Conservation (phyloP, 441 rosid species). For the Rhodomyrtus psidioides region DNA sequence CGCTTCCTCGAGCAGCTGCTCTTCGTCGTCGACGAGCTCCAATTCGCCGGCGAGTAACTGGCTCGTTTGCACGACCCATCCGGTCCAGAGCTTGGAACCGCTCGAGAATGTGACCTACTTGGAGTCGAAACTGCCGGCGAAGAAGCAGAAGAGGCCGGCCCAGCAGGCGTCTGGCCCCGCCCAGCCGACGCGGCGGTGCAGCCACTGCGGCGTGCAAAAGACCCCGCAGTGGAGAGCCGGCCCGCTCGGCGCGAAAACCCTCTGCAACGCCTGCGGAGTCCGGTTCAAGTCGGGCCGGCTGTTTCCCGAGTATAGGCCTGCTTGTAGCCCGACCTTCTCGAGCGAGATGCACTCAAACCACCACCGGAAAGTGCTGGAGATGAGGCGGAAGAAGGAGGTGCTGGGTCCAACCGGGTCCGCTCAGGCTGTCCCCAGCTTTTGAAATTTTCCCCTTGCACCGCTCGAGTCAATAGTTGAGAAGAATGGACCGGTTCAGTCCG, state of each 20-base stretch:
- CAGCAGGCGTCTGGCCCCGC: conserved; percentile 2
- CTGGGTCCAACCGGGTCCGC: conserved; percentile 33
- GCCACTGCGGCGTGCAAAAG: conserved; percentile 91
- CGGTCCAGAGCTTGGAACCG: conserved; percentile 18
- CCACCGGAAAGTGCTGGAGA: conserved; percentile 86
- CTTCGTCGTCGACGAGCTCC: conserved; percentile 26
- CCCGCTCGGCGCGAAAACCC: conserved; percentile 85
- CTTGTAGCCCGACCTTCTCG: conserved; percentile 89
- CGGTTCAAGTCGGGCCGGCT: conserved; percentile 88
- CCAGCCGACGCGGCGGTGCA: conserved; percentile 53
- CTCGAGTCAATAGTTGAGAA: background rate
- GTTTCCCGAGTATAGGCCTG: conserved; percentile 86
- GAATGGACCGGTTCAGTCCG: conserved; percentile 13
- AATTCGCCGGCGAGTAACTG: conserved; percentile 33
- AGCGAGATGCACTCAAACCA: conserved; percentile 74
- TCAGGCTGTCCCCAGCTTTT: conserved; percentile 44
- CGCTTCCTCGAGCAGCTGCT: conserved; percentile 46
- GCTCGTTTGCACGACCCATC: conserved; percentile 9
- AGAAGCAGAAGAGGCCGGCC: conserved; percentile 37
- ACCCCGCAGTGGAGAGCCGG: conserved; percentile 99
- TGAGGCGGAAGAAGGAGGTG: conserved; percentile 65
- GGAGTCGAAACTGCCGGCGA: conserved; percentile 20
- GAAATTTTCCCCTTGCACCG: background rate
- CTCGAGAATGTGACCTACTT: conserved; percentile 6
- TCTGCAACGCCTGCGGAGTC: conserved; percentile 94